Evolutionary conservation across 2,329 filamentous ascomycete genomes (phyloP).

Genomic region (Aspergillus puulaauensis): DNA sequence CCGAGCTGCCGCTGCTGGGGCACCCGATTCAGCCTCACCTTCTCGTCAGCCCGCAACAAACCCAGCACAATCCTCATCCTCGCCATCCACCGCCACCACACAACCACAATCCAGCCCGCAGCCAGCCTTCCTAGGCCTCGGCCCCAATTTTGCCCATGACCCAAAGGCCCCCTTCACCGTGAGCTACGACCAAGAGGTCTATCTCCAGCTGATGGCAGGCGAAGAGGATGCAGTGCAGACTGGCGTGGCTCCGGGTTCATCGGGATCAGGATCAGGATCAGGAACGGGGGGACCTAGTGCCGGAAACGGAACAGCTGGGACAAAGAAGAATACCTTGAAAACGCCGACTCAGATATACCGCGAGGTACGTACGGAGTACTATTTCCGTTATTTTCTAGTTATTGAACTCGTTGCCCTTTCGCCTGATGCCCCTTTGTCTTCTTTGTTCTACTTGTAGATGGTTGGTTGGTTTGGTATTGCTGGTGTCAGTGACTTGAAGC

Average conservation of each 20-base stretch:
- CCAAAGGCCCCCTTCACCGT: constrained; percentile 18
- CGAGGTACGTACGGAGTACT: constrained; percentile 22
- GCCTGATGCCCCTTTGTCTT: not conserved
- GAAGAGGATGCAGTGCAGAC: not conserved
- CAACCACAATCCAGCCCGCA: not conserved
- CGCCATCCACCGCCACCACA: not conserved
- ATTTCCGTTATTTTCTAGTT: not conserved
- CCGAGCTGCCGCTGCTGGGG: not conserved
- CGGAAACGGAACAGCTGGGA: not conserved
- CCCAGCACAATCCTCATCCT: not conserved
- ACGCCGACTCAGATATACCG: constrained; percentile 32
- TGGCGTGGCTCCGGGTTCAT: not conserved
- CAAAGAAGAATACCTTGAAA: constrained; percentile 17
- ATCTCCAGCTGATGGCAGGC: constrained; percentile 28
- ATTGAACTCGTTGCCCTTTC: too few species aligned
- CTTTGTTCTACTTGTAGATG: not conserved
- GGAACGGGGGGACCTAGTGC: constrained; percentile 6
- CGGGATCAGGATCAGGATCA: not conserved
- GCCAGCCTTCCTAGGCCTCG: constrained; percentile 52
- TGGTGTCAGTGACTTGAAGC: not conserved
- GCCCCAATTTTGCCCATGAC: constrained; percentile 25
- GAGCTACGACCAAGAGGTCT: constrained; percentile 33
- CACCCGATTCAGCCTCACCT: not conserved
- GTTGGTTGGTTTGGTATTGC: too few species aligned
- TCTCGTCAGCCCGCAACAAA: not conserved